A percentile compares a stretch with the other conserved stretches of the same genome.
phyloP scores from a whole-genome alignment of 2,329 filamentous ascomycete species.

The Acephala macrosclerotiorum region DNA sequence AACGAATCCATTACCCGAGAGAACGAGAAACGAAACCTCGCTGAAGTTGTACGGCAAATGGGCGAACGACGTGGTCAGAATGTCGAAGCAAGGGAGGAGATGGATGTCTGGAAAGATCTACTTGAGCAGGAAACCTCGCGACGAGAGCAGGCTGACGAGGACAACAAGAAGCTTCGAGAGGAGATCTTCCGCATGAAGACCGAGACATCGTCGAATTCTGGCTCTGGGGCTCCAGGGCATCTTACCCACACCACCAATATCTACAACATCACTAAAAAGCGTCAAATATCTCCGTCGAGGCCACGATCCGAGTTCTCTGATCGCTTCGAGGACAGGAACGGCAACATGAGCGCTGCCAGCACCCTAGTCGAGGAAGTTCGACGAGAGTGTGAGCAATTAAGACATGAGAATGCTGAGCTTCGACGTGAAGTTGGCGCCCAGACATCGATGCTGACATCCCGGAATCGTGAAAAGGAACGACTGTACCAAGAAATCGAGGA shows the following conservation, averaged over 20 bases:
- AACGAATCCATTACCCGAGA: slow-evolving; percentile 82
- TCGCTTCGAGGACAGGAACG: slow-evolving; percentile 55
- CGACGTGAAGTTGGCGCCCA: slow-evolving; percentile 93
- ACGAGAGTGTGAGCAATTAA: slow-evolving; percentile 75
- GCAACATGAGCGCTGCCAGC: slow-evolving; percentile 63
- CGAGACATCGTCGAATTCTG: slow-evolving; percentile 52
- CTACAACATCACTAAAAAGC: slow-evolving; percentile 68
- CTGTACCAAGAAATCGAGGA: slow-evolving; percentile 98
- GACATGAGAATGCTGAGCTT: slow-evolving; percentile 91
- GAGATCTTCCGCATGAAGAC: slow-evolving; percentile 79
- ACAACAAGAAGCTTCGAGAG: slow-evolving; percentile 83
- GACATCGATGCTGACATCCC: slow-evolving; percentile 95
- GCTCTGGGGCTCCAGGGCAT: slow-evolving; percentile 31
- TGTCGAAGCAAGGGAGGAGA: slow-evolving; percentile 62
- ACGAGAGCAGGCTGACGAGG: slow-evolving; percentile 89
- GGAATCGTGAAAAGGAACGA: slow-evolving; percentile 93
- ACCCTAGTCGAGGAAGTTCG: slow-evolving; percentile 80
- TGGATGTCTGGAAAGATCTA: slow-evolving; percentile 94
- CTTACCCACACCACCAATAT: slow-evolving; percentile 70
- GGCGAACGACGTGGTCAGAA: slow-evolving; percentile 58
- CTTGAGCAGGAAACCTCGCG: slow-evolving; percentile 90
- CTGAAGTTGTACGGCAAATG: slow-evolving; percentile 77
- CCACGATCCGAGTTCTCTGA: slow-evolving; percentile 56
- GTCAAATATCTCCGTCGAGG: slow-evolving; percentile 52
- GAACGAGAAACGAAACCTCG: slow-evolving; percentile 84